Percentiles rank a stretch among this genome's conserved stretches.
Evolutionary conservation across 176 grass and related monocot species (phyloP).

Genomic region (Dactylis glomerata): DNA sequence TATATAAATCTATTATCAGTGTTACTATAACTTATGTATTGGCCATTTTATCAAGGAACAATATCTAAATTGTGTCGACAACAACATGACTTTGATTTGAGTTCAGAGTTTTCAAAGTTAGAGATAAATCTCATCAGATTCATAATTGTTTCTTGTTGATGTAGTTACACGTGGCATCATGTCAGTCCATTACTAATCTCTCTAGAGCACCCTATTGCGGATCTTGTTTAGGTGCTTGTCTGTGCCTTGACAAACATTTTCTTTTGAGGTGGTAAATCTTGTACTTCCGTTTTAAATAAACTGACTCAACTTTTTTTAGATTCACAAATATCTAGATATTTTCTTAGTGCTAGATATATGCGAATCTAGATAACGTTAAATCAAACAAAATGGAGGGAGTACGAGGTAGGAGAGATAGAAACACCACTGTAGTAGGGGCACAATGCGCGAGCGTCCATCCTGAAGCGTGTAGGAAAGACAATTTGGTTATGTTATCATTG

Average conservation of each 20-base stretch:
- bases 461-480: background rate
- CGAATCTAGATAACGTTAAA: too few species aligned
- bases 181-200: background rate
- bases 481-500: background rate
- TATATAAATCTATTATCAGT: background rate
- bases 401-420: background rate
- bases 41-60: background rate
- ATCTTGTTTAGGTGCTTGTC: background rate
- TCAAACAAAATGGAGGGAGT: too few species aligned
- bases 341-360: too few species aligned
- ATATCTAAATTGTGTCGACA: background rate
- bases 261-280: background rate
- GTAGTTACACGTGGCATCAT: background rate
- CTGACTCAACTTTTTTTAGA: too few species aligned
- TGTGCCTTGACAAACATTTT: background rate
- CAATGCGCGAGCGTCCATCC: background rate
- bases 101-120: too few species aligned
- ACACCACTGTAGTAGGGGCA: background rate
- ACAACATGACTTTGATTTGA: background rate
- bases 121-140: too few species aligned
- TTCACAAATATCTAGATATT: too few species aligned
- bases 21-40: background rate
- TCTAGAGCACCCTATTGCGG: background rate
- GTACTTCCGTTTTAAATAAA: too few species aligned
- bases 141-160: too few species aligned